Evolutionary conservation across 176 grass and related monocot species (phyloP).

Genomic region (Paspalum notatum): DNA sequence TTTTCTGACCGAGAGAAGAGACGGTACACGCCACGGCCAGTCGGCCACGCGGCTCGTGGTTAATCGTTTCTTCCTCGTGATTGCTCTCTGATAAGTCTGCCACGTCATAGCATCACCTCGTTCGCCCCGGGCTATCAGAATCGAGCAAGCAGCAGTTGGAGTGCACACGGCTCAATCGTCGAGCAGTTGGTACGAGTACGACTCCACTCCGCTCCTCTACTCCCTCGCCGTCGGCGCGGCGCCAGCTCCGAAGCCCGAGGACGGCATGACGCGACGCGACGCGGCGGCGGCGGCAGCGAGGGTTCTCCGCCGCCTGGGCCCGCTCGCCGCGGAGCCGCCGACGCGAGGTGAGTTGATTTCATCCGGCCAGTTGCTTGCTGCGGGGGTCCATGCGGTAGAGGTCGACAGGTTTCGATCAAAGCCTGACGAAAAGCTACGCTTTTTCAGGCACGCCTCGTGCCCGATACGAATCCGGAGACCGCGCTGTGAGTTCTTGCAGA

Average conservation of each 20-base stretch:
- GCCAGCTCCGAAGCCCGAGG: not conserved
- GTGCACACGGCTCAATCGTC: no score
- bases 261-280: slow-evolving; percentile 15
- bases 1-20: no score
- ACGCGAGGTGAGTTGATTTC: slow-evolving; percentile 26
- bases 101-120: not conserved
- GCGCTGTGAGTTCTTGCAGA: slow-evolving; percentile 20
- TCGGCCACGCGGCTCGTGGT: not conserved
- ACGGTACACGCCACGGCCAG: no score
- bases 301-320: slow-evolving; percentile 31
- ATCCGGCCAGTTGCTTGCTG: not conserved
- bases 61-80: no score
- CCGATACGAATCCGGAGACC: slow-evolving; percentile 25
- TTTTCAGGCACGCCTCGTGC: slow-evolving; percentile 14
- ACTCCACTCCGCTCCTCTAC: not conserved
- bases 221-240: not conserved
- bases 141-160: no score
- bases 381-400: not conserved
- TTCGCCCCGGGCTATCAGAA: not conserved
- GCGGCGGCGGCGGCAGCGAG: slow-evolving; percentile 15
- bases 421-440: slow-evolving; percentile 21
- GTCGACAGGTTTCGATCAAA: slow-evolving; percentile 22
- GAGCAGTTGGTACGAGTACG: no score
- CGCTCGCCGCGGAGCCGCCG: not conserved
- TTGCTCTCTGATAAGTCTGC: not conserved